Percentiles rank a stretch among this genome's conserved stretches.
Evolutionary conservation across 345 rosid genomes (phyloP).

Genomic region (Salix arbutifolia): DNA sequence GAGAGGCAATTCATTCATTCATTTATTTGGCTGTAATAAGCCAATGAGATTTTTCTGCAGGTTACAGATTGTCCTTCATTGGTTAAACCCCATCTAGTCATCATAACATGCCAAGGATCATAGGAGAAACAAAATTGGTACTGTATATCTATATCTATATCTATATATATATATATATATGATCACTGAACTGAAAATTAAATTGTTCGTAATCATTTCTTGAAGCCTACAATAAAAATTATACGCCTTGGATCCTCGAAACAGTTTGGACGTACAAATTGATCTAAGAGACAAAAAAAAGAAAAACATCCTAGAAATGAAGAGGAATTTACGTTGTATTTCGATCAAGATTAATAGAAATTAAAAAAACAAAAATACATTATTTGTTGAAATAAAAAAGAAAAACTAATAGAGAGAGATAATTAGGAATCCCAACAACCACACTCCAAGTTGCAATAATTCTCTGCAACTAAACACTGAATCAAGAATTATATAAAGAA

Average conservation of each 20-base stretch:
- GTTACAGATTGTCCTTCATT: constrained; percentile 5
- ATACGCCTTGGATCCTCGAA: not conserved
- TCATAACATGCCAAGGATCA: constrained; percentile 1
- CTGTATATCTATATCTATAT: not conserved
- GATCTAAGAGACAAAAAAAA: too few relatives aligned
- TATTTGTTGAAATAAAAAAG: not conserved
- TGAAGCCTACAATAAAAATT: not conserved
- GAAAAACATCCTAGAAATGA: too few relatives aligned
- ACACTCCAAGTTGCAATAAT: not conserved
- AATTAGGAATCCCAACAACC: not conserved
- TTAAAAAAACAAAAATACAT: not conserved
- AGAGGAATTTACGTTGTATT: not conserved
- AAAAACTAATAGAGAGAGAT: not conserved
- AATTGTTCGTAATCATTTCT: not conserved
- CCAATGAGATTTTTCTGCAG: constrained; percentile 12
- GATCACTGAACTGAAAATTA: not conserved
- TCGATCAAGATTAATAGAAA: not conserved
- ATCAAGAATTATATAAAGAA: not conserved
- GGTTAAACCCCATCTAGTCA: not conserved
- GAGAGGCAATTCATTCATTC: not conserved
- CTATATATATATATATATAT: too few relatives aligned
- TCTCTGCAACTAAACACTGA: not conserved
- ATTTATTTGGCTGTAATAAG: not conserved
- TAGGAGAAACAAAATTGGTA: not conserved
- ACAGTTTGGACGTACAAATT: not conserved